Conservation (phyloP, 192 early-diverging fungal genomes). For the Linderina pennispora region DNA sequence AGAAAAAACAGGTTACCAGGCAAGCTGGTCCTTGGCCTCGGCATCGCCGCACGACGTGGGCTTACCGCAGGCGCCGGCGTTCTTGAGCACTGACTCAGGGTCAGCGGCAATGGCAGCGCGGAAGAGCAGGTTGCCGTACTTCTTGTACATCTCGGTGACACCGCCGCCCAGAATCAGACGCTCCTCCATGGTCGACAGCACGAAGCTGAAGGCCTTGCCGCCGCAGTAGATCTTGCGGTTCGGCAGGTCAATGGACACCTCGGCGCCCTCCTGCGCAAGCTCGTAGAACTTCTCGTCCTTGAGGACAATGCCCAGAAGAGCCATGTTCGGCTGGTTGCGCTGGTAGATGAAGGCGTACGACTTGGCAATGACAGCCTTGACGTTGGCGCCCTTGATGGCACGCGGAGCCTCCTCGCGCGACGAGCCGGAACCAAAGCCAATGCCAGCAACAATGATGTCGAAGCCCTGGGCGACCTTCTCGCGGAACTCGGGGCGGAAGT, state of each 20-base stretch:
- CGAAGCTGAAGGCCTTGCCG: constrained; percentile 55
- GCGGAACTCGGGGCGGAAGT: constrained; percentile 70
- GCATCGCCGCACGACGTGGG: constrained; percentile 34
- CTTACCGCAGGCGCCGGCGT: constrained; percentile 42
- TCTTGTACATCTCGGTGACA: constrained; percentile 76
- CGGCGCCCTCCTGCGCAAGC: constrained; percentile 64
- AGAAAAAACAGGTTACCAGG: too few relatives aligned
- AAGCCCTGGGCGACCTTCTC: constrained; percentile 56
- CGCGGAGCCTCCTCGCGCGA: constrained; percentile 77
- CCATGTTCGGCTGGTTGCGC: constrained; percentile 80
- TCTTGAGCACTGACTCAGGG: constrained; percentile 47
- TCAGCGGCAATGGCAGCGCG: constrained; percentile 61
- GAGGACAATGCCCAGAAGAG: constrained; percentile 68
- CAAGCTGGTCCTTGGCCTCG: constrained; percentile 34
- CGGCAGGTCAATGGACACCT: constrained; percentile 63
- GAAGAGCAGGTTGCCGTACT: constrained; percentile 68
- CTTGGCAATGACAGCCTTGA: constrained; percentile 78
- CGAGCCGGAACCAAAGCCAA: constrained; percentile 70
- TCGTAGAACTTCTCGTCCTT: constrained; percentile 71
- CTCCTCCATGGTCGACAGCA: constrained; percentile 67
- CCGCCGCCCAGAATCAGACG: constrained; percentile 65
- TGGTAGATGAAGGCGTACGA: constrained; percentile 77
- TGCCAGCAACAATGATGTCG: constrained; percentile 64
- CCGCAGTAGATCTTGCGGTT: constrained; percentile 57
- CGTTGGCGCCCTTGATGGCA: constrained; percentile 58